A percentile compares a stretch with the other conserved stretches of the same genome.
These are phyloP conservation scores for Aspergillus nomiae DNA, from an alignment of 2,329 filamentous ascomycete species.

Conservation along the genomic window DNA sequence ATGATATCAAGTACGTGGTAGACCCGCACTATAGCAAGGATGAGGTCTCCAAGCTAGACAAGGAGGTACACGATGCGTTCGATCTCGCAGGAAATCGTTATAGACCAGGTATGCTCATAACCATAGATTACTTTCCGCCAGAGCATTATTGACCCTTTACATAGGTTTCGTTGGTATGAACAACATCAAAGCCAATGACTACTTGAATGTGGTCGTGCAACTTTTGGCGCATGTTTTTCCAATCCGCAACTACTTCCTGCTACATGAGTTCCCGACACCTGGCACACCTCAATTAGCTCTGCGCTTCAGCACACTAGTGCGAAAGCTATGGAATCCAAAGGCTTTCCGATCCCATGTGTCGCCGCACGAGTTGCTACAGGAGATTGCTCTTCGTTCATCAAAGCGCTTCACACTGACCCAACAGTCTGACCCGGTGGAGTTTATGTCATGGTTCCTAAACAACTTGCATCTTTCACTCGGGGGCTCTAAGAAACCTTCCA, in stretches of 20 bases:
- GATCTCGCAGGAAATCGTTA: conserved; percentile 84
- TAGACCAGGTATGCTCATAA: conserved; percentile 61
- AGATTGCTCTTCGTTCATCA: conserved; percentile 84
- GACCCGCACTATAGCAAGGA: conserved; percentile 81
- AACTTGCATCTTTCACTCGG: conserved; percentile 89
- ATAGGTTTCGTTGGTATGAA: conserved; percentile 95
- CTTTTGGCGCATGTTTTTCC: conserved; percentile 86
- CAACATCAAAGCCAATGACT: conserved; percentile 99
- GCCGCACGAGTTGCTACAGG: conserved; percentile 93
- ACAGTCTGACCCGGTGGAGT: conserved; percentile 95
- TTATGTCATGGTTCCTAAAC: conserved; percentile 96
- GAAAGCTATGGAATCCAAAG: conserved; percentile 97
- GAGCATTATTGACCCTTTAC: neutral
- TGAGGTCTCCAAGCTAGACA: conserved; percentile 80
- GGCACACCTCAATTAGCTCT: conserved; percentile 77
- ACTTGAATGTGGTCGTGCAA: conserved; percentile 93
- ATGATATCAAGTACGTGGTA: conserved; percentile 97
- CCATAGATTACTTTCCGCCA: neutral
- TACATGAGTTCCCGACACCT: conserved; percentile 71
- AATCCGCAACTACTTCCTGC: conserved; percentile 85
- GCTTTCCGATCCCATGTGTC: conserved; percentile 97
- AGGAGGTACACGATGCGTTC: conserved; percentile 60
- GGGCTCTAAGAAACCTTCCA: conserved; percentile 82
- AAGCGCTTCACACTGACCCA: conserved; percentile 89
- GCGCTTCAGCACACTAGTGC: conserved; percentile 83